Evolutionary conservation across 2,329 filamentous ascomycete genomes (phyloP).

Genomic region (Pestalotiopsis sp.): DNA sequence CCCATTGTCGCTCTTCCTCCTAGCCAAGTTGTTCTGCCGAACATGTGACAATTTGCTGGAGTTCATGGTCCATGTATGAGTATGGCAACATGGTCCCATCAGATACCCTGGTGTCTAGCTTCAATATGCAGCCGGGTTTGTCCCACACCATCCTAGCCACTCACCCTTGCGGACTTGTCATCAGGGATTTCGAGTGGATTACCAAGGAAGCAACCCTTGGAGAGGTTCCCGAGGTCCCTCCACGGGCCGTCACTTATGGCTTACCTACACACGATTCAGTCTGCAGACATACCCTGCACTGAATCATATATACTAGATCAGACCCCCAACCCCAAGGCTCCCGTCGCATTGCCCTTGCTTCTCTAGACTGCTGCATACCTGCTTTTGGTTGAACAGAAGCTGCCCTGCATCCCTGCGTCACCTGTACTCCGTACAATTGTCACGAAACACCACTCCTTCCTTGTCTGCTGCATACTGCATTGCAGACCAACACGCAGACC

Average conservation of each 20-base stretch:
- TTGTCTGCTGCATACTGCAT: not conserved
- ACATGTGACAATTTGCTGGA: not conserved
- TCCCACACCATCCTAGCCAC: not conserved
- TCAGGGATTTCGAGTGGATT: constrained; percentile 6
- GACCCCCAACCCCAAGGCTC: not conserved
- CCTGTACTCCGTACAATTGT: not conserved
- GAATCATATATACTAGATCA: constrained; percentile 2
- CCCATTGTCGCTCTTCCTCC: not conserved
- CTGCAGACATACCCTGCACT: constrained; percentile 1
- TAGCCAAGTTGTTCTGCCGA: not conserved
- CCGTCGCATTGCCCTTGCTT: constrained; percentile 2
- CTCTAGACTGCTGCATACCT: not conserved
- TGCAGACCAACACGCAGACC: not conserved
- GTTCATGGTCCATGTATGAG: not conserved
- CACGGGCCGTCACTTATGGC: constrained; percentile 5
- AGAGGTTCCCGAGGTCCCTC: constrained; percentile 7
- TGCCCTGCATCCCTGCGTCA: constrained; percentile 11
- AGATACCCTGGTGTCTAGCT: not conserved
- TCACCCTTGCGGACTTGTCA: constrained; percentile 3
- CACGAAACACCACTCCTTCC: not conserved
- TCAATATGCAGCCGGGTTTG: constrained; percentile 4
- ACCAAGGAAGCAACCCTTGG: constrained; percentile 9
- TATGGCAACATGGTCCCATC: constrained; percentile 1
- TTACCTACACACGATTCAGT: constrained; percentile 7
- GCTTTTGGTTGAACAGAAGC: not conserved